Percentiles rank a stretch among this genome's conserved stretches.
Conservation (phyloP, 257 asterid species). For the Nicotiana paniculata region DNA sequence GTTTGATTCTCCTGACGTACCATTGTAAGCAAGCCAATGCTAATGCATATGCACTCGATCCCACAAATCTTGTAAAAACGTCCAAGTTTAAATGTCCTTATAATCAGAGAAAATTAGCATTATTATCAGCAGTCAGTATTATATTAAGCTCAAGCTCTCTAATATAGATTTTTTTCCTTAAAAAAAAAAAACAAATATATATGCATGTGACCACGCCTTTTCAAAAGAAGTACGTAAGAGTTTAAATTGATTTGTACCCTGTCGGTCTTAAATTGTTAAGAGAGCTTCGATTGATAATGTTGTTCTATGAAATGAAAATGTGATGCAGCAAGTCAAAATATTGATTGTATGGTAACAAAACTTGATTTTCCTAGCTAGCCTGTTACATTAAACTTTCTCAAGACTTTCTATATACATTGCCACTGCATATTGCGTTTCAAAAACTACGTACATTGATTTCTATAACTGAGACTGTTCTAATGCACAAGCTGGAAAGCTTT, state of each 20-base stretch:
- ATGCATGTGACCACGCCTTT: no score
- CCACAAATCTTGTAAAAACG: no score
- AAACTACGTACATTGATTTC: not conserved
- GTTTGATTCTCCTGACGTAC: not conserved
- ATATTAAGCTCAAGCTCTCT: no score
- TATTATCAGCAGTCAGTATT: no score
- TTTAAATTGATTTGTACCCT: no score
- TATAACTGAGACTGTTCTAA: constrained; percentile 16
- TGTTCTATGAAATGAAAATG: not conserved
- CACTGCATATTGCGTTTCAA: not conserved
- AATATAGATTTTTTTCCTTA: no score
- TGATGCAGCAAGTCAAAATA: not conserved
- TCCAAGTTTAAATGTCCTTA: no score
- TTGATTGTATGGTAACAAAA: not conserved
- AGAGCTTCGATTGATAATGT: not conserved
- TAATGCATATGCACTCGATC: no score
- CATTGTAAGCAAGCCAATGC: not conserved
- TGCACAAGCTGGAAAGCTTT: constrained; percentile 34
- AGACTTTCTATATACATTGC: not conserved
- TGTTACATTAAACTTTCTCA: not conserved
- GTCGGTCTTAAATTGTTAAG: not conserved
- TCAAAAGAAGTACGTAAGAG: no score
- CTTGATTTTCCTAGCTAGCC: not conserved
- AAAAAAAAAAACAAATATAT: no score
- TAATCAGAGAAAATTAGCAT: no score